Base-by-base conservation (phyloP, 164 flowering plant species). In the Magnolia officinalis region DNA sequence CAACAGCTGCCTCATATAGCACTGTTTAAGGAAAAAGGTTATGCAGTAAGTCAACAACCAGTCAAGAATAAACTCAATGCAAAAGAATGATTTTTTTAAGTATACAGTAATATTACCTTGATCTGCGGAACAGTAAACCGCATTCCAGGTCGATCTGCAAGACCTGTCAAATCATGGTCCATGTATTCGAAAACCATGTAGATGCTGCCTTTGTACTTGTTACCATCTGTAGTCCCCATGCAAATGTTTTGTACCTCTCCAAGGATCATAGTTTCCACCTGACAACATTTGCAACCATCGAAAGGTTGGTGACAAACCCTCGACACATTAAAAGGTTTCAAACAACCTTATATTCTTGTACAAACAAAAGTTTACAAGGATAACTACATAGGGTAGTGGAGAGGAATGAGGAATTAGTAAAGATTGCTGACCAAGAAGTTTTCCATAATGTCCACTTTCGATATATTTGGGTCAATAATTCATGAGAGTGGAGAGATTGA, bases 161-260 rank as follows among this genome's bases (percentile, higher is more conserved):
- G 97, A 73, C 99, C 98, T 1, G 97, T n/a, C 82, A 96, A 80
- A 83, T 96, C 99, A 81, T 96, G 99, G 88, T 96, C 98, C 99
- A 96, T 96, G 86, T 96, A 96, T 79, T 96, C 99, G 84, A 96
- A 96, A 24, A 96, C 99, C 97, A 94, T 89, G 85, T 94, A 96
- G 79, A 94, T 90, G 67, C 90, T 87, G 72, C 99, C 97, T 74
- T 89, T 90, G 82, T 90, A 91, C 77, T 89, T 94, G 65, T 90
- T 89, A 77, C 87, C 90, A 85, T 92, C 94, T 93, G 91, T 71
- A 16, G 16, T 51, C 16, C 6, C 31, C 50, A 21, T 16, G 24
- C 9, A 51, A 71, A 21, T 71, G 23, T n/a, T n/a, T n/a, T n/a
- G n/a, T n/a, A n/a, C n/a, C n/a, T n/a, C n/a, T n/a, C n/a, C n/a